Conservation (phyloP, 805 yeast genomes). For the Tetrapisispora phaffii region DNA sequence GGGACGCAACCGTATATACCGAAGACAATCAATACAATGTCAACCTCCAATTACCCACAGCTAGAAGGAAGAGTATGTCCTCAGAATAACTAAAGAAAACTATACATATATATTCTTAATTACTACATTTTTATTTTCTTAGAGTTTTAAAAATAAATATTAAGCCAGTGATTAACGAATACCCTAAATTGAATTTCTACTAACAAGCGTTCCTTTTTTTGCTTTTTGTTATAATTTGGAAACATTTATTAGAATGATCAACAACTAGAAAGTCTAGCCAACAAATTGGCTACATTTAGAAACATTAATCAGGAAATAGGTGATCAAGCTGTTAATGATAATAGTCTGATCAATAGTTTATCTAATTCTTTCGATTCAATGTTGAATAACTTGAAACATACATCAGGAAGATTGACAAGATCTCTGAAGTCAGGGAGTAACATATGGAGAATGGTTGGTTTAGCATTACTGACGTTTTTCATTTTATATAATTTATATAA, state of each 20-base stretch:
- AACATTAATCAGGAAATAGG: constrained; percentile 60
- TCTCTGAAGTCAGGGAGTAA: constrained; percentile 51
- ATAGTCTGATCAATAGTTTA: constrained; percentile 32
- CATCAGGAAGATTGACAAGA: constrained; percentile 44
- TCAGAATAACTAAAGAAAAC: no score
- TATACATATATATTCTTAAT: no score
- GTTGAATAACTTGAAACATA: constrained; percentile 38
- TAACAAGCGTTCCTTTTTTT: no score
- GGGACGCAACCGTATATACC: background rate
- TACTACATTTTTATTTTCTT: no score
- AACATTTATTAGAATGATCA: constrained; percentile 43
- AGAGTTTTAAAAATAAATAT: no score
- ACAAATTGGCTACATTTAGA: constrained; percentile 54
- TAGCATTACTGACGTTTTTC: constrained; percentile 45
- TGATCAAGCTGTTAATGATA: constrained; percentile 49
- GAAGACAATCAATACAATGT: constrained; percentile 14
- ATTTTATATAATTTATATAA: constrained; percentile 47
- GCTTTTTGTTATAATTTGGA: no score
- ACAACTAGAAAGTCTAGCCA: constrained; percentile 52
- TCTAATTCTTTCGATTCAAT: constrained; percentile 44
- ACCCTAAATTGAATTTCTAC: no score
- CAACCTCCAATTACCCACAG: constrained; percentile 26
- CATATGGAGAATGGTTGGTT: constrained; percentile 48
- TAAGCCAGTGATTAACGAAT: no score
- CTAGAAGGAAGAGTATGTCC: constrained; percentile 23